Evolutionary conservation across 2,329 filamentous ascomycete species (phyloP), one percentile per base, ranked within the genome.

Genomic region (Cladosporium oxysporum): DNA sequence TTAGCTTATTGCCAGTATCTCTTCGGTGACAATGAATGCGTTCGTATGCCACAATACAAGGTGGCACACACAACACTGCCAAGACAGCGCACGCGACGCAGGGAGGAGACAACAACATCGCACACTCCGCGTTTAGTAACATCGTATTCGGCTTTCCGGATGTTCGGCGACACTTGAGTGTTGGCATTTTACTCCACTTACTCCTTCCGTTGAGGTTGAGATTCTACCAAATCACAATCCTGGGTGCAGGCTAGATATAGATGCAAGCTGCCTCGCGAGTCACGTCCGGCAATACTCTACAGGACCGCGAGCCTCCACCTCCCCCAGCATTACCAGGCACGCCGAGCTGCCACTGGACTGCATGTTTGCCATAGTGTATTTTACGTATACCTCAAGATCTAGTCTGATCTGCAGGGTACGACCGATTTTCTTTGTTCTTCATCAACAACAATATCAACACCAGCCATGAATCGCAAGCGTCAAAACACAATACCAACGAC

Each of bases 381-480:
- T 2, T 5, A n/a, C 8, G 7, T n/a, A 44, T 6, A 21, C 18
- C 18, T 10, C 0, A 7, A 44, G 41, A 21, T n/a, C 7, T 18
- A 47, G n/a, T 21, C n/a, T 47, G n/a, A 4, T 10, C 11, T 29
- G 18, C 52, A 8, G 18, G 21, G 28, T 23, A 31, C 18, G 28
- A 21, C 28, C n/a, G 12, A 31, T n/a, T 47, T 47, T 59, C 57
- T 59, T 59, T 59, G 57, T 59, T 59, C 14, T 18, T 6, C 35
- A 11, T 23, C 21, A 59, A 59, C 57, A 59, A 59, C 57, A 59
- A 59, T 59, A 59, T 41, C 6, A 59, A 59, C 14, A 29, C 14
- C 6, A 28, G 37, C 23, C 16, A 11, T 28, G 33, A n/a, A 41
- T 59, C 37, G 57, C 37, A 59, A 41, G 14, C 57, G 33, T 28